Evolutionary conservation across 257 asterid genomes (phyloP).

Genomic region (Nyctanthes arbortristis): DNA sequence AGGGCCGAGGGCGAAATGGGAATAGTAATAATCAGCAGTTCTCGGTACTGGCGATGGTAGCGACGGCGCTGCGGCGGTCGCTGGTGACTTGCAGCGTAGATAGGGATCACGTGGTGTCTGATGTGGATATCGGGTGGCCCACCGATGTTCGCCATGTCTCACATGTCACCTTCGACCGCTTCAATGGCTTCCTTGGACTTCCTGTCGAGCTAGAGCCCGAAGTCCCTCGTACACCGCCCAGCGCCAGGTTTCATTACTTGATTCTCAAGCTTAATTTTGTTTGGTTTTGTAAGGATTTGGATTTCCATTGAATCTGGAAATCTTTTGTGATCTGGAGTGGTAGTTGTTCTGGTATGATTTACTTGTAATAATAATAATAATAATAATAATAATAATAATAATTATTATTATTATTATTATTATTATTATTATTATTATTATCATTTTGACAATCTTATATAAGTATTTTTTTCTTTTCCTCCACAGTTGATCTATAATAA

Average conservation of each 20-base stretch:
- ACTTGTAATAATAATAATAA: too few relatives aligned
- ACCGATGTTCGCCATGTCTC: slow-evolving; percentile 63
- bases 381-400: too few relatives aligned
- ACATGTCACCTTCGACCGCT: slow-evolving; percentile 63
- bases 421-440: too few relatives aligned
- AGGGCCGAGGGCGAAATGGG: not conserved
- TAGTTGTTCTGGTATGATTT: not conserved
- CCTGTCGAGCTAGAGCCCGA: slow-evolving; percentile 73
- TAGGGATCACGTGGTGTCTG: slow-evolving; percentile 42
- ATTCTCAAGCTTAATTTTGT: not conserved
- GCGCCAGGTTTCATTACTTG: slow-evolving; percentile 52
- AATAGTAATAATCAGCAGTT: slow-evolving; percentile 30
- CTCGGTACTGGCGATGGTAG: slow-evolving; percentile 54
- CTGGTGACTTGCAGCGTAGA: slow-evolving; percentile 73
- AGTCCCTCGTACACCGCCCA: slow-evolving; percentile 62
- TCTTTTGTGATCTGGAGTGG: not conserved
- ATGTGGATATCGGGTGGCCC: slow-evolving; percentile 73
- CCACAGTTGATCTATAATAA: not conserved
- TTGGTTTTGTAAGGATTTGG: not conserved
- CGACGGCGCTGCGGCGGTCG: slow-evolving; percentile 67
- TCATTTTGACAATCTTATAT: too few relatives aligned
- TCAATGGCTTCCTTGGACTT: slow-evolving; percentile 64
- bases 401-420: too few relatives aligned
- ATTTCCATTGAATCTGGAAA: not conserved
- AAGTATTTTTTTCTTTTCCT: not conserved